phyloP scores from a whole-genome alignment of 2,329 filamentous ascomycete species.

The Xylaria sp. region DNA sequence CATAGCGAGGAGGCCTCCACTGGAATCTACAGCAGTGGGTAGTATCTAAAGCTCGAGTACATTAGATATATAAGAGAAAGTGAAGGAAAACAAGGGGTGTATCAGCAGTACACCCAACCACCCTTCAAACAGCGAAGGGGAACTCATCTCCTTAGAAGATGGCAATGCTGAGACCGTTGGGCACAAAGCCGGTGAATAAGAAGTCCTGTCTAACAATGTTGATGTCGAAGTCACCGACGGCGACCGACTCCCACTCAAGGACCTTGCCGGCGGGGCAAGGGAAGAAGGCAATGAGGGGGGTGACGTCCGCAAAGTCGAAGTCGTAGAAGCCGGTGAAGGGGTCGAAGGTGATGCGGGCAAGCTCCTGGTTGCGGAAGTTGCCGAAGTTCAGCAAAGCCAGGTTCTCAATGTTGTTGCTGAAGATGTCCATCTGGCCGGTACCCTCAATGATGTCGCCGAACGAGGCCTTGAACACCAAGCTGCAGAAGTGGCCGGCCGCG shows the following conservation, averaged over 20 bases:
- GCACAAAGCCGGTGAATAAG: neutral
- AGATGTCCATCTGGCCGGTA: neutral
- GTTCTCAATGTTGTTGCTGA: neutral
- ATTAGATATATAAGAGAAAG: too few species aligned
- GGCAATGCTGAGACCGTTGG: neutral
- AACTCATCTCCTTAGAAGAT: neutral
- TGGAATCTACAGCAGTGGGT: too few species aligned
- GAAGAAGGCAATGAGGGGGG: neutral
- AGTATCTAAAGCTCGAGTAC: too few species aligned
- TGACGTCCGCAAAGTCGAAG: neutral
- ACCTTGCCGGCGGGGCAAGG: neutral
- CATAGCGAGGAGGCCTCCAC: too few species aligned
- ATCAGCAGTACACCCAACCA: neutral
- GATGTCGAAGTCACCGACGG: neutral
- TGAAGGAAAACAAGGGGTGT: neutral
- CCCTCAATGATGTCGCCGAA: neutral
- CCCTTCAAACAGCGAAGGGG: neutral
- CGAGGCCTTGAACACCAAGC: neutral
- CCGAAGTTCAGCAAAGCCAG: neutral
- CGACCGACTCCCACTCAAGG: neutral
- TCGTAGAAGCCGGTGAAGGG: neutral
- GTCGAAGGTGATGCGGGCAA: neutral
- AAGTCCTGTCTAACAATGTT: neutral
- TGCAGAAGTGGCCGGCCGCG: neutral
- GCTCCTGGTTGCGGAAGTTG: neutral